Percentiles rank a stretch among this genome's conserved stretches.
phyloP scores from a whole-genome alignment of 192 early-diverging fungal species.

The Spizellomyces sp. region DNA sequence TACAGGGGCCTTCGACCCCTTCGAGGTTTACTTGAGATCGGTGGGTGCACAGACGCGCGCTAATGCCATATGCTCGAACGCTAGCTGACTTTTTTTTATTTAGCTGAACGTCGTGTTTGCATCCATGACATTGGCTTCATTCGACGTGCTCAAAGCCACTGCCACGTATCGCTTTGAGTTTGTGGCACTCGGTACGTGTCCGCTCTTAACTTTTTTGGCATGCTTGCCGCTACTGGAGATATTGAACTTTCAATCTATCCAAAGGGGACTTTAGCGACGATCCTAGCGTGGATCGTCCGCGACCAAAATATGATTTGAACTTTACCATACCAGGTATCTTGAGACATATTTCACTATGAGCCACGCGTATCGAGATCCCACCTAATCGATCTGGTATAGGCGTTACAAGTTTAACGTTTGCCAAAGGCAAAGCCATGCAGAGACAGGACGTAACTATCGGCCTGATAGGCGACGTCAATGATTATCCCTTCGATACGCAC shows the following conservation, averaged over 20 bases:
- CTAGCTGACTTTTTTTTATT: neutral
- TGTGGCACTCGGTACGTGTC: neutral
- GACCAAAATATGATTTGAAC: slow-evolving; percentile 3
- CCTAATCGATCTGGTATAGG: no score
- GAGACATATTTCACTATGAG: no score
- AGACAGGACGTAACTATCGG: neutral
- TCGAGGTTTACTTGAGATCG: no score
- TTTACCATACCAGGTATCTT: neutral
- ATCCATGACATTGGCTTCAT: neutral
- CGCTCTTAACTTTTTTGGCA: neutral
- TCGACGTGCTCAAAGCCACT: neutral
- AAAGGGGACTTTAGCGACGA: neutral
- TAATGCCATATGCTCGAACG: no score
- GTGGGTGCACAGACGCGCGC: no score
- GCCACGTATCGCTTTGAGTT: neutral
- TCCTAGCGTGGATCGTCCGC: neutral
- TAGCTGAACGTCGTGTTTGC: neutral
- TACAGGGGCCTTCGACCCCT: no score
- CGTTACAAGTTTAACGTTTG: no score
- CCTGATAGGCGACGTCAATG: neutral
- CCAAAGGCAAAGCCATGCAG: no score
- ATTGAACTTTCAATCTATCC: neutral
- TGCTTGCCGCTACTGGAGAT: neutral
- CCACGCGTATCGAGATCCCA: no score
- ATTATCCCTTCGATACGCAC: neutral